A percentile compares a stretch with the other conserved stretches of the same genome.
phyloP scores from a whole-genome alignment of 2,329 filamentous ascomycete genomes.

The Cordyceps militaris region DNA sequence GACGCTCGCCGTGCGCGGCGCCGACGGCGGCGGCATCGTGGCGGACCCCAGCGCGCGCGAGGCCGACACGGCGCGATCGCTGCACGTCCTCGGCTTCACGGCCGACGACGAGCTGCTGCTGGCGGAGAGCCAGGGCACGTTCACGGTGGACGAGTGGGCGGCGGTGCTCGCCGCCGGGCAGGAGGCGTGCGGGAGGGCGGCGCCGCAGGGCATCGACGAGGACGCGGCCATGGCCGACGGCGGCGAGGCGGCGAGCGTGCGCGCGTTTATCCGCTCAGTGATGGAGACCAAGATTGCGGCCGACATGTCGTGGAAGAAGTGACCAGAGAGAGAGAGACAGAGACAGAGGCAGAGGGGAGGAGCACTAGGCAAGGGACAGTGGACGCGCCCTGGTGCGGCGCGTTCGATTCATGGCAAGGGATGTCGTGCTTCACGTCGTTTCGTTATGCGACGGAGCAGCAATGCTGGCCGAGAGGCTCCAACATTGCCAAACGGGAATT shows the following conservation, averaged over 20 bases:
- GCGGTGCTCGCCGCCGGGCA: constrained; percentile 58
- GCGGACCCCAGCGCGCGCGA: constrained; percentile 57
- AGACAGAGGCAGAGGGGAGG: not conserved
- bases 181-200: constrained; percentile 51
- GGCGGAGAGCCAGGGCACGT: constrained; percentile 74
- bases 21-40: constrained; percentile 36
- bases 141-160: constrained; percentile 71
- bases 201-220: constrained; percentile 29
- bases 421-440: not conserved
- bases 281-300: constrained; percentile 48
- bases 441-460: not conserved
- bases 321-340: constrained; percentile 18
- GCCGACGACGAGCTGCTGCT: constrained; percentile 65
- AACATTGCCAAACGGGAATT: not conserved
- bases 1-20: constrained; percentile 50
- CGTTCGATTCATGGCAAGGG: not conserved
- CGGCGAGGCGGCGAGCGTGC: constrained; percentile 42
- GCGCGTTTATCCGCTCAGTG: constrained; percentile 54
- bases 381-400: not conserved
- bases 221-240: constrained; percentile 40
- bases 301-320: constrained; percentile 49
- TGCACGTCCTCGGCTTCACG: constrained; percentile 82
- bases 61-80: constrained; percentile 56
- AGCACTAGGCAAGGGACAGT: not conserved
- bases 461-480: not conserved